phyloP scores from a whole-genome alignment of 1,284 basidiomycete species.

The Inonotus obliquus region DNA sequence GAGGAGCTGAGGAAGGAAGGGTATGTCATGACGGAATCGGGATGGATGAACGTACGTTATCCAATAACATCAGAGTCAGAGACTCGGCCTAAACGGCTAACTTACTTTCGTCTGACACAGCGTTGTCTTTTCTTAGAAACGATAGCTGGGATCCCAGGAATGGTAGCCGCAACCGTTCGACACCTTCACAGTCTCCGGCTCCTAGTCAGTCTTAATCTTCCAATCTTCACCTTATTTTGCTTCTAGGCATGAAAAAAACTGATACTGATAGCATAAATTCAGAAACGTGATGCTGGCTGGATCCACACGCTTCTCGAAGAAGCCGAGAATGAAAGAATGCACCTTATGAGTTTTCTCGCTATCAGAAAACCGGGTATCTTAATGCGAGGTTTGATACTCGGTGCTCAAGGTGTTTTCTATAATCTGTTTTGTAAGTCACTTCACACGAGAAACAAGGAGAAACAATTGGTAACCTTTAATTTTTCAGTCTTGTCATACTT shows the following conservation, averaged over 20 bases:
- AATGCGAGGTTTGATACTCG: constrained; percentile 79
- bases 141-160: constrained; percentile 91
- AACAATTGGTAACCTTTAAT: no score
- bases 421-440: constrained; percentile 77
- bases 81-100: neutral
- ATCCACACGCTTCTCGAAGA: constrained; percentile 83
- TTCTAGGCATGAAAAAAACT: no score
- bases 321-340: constrained; percentile 95
- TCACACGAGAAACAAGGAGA: no score
- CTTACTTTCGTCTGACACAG: constrained; percentile 34
- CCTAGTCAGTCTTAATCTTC: constrained; percentile 47
- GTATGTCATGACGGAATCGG: constrained; percentile 65
- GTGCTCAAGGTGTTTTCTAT: constrained; percentile 88
- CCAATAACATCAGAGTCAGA: no score
- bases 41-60: constrained; percentile 74
- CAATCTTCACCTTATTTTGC: no score
- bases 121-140: constrained; percentile 87
- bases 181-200: constrained; percentile 80
- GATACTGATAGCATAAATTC: no score
- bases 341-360: constrained; percentile 91
- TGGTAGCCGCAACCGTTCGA: constrained; percentile 86
- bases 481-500: constrained; percentile 72
- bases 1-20: constrained; percentile 70
- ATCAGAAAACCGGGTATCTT: constrained; percentile 72
- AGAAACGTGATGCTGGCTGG: constrained; percentile 89